These are phyloP conservation scores for Silene noctiflora DNA, from an alignment of 179 eudicot genomes.

Conservation along the genomic window DNA sequence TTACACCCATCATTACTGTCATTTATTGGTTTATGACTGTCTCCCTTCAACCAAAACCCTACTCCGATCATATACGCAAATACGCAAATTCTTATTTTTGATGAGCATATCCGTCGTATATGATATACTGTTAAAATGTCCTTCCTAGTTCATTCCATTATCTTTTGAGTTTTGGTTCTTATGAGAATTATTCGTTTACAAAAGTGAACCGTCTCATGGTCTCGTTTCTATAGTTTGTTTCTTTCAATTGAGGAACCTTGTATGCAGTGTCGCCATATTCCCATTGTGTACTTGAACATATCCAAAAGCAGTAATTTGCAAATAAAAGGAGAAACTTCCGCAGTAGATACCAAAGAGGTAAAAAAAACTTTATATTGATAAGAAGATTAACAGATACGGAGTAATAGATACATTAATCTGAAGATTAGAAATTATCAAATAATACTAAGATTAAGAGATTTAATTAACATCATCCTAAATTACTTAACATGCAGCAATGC, in stretches of 20 bases:
- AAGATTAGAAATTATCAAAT: neutral
- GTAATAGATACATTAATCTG: neutral
- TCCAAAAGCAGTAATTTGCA: neutral
- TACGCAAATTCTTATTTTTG: no score
- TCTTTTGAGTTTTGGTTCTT: no score
- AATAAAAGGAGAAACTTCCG: neutral
- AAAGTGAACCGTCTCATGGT: no score
- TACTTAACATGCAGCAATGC: neutral
- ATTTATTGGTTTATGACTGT: neutral
- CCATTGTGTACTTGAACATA: neutral
- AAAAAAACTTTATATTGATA: constrained; percentile 6
- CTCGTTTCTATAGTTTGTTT: neutral
- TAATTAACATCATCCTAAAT: constrained; percentile 8
- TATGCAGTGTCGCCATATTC: neutral
- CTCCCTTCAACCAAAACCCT: neutral
- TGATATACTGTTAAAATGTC: no score
- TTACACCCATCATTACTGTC: neutral
- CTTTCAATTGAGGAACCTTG: neutral
- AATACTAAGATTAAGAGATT: neutral
- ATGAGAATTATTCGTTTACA: no score
- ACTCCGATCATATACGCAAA: neutral
- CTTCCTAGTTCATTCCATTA: no score
- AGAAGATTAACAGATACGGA: neutral
- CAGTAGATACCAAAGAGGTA: neutral
- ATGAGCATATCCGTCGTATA: no score